phyloP scores from a whole-genome alignment of 805 yeast genomes.

The Candida tallmaniae region DNA sequence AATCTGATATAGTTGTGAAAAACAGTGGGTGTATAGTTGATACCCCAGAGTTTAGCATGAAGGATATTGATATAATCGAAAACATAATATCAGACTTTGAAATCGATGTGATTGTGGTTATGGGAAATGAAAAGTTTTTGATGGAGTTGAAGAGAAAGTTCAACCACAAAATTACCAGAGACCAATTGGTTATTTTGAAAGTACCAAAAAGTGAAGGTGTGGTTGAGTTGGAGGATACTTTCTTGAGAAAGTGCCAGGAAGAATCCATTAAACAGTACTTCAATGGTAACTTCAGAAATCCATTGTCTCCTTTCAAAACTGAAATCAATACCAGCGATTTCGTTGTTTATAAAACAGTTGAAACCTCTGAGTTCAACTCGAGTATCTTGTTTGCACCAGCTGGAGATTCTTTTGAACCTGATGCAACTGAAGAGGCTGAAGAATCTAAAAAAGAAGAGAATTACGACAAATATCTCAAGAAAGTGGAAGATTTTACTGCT shows the following conservation, averaged over 20 bases:
- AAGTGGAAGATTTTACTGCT: conserved; percentile 42
- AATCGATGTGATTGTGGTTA: conserved; percentile 56
- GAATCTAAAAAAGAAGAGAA: conserved; percentile 21
- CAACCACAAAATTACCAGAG: conserved; percentile 22
- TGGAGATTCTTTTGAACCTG: conserved; percentile 37
- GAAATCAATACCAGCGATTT: conserved; percentile 64
- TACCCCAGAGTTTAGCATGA: conserved; percentile 59
- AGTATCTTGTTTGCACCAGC: conserved; percentile 38
- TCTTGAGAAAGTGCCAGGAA: conserved; percentile 67
- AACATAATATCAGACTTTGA: conserved; percentile 56
- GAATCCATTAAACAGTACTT: conserved; percentile 80
- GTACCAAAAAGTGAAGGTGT: conserved; percentile 73
- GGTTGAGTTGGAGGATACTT: conserved; percentile 68
- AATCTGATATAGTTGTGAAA: conserved; percentile 42
- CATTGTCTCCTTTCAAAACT: conserved; percentile 81
- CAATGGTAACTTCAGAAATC: conserved; percentile 65
- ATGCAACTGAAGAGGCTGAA: conserved; percentile 15
- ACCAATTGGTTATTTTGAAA: conserved; percentile 47
- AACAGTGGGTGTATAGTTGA: conserved; percentile 66
- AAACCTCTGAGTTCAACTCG: conserved; percentile 32
- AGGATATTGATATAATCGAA: conserved; percentile 49
- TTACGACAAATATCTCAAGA: conserved; percentile 29
- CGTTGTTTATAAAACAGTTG: conserved; percentile 57
- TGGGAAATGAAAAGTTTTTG: conserved; percentile 71
- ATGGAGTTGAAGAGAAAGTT: conserved; percentile 58